Percentiles rank a stretch among this genome's conserved stretches.
Evolutionary conservation across 2,329 filamentous ascomycete species (phyloP).

Genomic region (Cercospora brassicicola): DNA sequence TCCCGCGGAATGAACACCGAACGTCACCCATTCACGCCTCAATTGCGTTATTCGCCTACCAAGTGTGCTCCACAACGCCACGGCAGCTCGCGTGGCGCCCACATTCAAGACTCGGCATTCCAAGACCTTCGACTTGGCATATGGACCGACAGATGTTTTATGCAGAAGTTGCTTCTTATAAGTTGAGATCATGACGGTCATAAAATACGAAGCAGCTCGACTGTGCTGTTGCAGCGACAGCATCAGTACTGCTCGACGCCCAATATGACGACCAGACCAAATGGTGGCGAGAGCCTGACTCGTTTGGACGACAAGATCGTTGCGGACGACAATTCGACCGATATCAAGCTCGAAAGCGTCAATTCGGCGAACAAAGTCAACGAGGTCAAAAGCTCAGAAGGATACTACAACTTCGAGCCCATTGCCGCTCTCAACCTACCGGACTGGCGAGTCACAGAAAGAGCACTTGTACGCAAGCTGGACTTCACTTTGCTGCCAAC

Average conservation of each 20-base stretch:
- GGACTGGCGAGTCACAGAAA: constrained; percentile 6
- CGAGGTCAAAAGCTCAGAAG: not conserved
- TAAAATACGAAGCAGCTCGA: not conserved
- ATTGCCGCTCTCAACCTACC: constrained; percentile 6
- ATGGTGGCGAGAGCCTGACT: not conserved
- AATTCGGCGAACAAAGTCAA: not conserved
- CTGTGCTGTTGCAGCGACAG: not conserved
- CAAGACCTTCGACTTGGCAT: constrained; percentile 5
- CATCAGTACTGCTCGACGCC: not conserved
- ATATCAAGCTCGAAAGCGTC: not conserved
- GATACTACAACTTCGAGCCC: not conserved
- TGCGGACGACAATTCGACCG: not conserved
- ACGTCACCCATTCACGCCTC: not conserved
- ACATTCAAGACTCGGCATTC: constrained; percentile 9
- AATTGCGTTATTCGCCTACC: not conserved
- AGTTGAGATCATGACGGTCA: not conserved
- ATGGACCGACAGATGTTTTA: not conserved
- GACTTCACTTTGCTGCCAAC: constrained; percentile 8
- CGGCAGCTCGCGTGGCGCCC: not conserved
- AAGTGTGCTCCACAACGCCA: not conserved
- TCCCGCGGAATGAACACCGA: not conserved
- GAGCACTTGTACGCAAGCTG: constrained; percentile 6
- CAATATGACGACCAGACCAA: not conserved
- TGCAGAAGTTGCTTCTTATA: not conserved
- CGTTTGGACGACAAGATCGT: not conserved